A percentile compares a stretch with the other conserved stretches of the same genome.
phyloP scores from a whole-genome alignment of 2,329 filamentous ascomycete species.

The Colletotrichum kahawae region DNA sequence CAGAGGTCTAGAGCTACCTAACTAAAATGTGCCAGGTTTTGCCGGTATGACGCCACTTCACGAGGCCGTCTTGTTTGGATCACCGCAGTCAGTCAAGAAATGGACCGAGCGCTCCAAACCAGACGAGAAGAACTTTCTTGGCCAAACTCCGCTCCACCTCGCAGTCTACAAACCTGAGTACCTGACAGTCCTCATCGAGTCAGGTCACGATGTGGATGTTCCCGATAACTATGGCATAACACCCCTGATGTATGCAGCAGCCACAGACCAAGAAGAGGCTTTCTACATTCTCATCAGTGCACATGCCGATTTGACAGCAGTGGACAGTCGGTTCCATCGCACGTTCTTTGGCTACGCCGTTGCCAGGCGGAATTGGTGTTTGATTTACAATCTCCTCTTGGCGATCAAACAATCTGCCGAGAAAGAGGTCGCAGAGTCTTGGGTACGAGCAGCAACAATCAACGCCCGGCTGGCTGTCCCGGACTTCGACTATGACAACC shows the following conservation, averaged over 20 bases:
- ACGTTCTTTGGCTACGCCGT: background rate
- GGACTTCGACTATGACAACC: fast-evolving
- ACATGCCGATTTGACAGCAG: fast-evolving
- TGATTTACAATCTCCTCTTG: background rate
- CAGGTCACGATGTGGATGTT: background rate
- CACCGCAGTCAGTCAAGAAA: background rate
- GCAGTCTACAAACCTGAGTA: background rate
- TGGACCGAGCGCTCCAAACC: fast-evolving
- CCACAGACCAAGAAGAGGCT: fast-evolving
- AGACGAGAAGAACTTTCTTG: background rate
- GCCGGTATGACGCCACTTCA: background rate
- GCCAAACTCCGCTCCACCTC: background rate
- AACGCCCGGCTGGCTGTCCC: background rate
- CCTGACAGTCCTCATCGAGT: background rate
- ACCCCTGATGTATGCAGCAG: background rate
- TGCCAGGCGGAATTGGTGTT: background rate
- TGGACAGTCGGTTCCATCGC: background rate
- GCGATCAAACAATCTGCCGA: background rate
- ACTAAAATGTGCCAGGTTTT: background rate
- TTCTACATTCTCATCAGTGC: background rate
- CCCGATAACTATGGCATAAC: background rate
- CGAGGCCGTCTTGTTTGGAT: background rate
- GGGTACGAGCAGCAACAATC: background rate
- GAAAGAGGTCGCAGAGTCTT: background rate
- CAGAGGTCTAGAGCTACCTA: background rate